A percentile compares a stretch with the other conserved stretches of the same genome.
Conservation (phyloP, 2,329 filamentous ascomycete species). For the Calycina marina region DNA sequence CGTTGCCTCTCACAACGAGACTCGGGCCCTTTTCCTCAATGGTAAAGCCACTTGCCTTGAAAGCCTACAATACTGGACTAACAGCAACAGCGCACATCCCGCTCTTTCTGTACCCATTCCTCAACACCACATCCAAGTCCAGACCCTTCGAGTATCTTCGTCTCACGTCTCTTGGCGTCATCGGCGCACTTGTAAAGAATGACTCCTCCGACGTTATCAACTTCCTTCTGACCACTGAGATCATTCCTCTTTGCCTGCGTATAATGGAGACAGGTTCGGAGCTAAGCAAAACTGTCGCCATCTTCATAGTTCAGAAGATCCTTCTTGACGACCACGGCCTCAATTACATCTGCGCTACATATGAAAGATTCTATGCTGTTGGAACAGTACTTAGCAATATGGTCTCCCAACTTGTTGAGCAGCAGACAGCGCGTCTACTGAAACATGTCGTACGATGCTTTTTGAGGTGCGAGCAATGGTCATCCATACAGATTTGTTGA, state of each 20-base stretch:
- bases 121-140: constrained; percentile 97
- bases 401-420: constrained; percentile 94
- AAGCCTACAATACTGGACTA: constrained; percentile 6
- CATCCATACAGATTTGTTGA: too few species aligned
- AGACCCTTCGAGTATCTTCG: constrained; percentile 95
- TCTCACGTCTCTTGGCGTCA: constrained; percentile 88
- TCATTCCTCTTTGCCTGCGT: constrained; percentile 89
- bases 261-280: constrained; percentile 99
- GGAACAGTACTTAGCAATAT: constrained; percentile 97
- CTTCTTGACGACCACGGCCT: constrained; percentile 90
- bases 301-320: constrained; percentile 99
- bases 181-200: constrained; percentile 95
- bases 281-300: constrained; percentile 95
- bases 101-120: constrained; percentile 91
- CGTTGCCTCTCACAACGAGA: constrained; percentile 94
- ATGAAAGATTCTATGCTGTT: constrained; percentile 95
- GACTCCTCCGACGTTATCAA: constrained; percentile 98
- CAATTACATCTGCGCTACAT: constrained; percentile 97
- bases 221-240: constrained; percentile 95
- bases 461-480: constrained; percentile 53
- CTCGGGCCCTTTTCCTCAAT: constrained; percentile 80
- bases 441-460: constrained; percentile 98
- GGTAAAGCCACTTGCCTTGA: constrained; percentile 38
- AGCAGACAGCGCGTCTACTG: constrained; percentile 85
- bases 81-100: constrained; percentile 70